A percentile compares a stretch with the other conserved stretches of the same genome.
phyloP scores from a whole-genome alignment of 164 flowering plant species.

The Euptelea pleiosperma region DNA sequence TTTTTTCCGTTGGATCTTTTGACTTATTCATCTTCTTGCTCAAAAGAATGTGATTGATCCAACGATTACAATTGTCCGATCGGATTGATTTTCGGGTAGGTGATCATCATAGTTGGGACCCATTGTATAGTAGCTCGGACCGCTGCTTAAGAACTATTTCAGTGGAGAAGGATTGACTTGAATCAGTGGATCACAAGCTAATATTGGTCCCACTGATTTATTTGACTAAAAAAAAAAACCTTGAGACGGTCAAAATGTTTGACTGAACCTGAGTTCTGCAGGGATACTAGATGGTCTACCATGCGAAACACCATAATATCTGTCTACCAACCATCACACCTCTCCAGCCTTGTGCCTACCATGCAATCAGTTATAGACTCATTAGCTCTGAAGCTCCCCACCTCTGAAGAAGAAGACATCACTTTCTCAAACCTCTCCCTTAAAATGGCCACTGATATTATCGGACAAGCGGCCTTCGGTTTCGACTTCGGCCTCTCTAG shows the following conservation, averaged over 20 bases:
- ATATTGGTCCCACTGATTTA: no score
- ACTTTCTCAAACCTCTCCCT: constrained; percentile 65
- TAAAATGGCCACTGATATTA: constrained; percentile 78
- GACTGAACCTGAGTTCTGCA: constrained; percentile 26
- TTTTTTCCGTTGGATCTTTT: no score
- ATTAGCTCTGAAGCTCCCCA: constrained; percentile 46
- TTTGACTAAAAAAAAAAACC: no score
- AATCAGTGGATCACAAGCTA: no score
- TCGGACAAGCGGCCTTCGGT: constrained; percentile 93
- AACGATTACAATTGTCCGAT: no score
- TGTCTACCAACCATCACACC: constrained; percentile 82
- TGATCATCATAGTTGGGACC: no score
- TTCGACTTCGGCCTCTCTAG: constrained; percentile 82
- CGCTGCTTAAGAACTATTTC: no score
- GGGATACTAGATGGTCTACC: constrained; percentile 82
- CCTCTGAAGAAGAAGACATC: constrained; percentile 38
- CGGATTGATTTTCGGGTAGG: no score
- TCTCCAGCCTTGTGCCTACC: constrained; percentile 69
- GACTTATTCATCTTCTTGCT: no score
- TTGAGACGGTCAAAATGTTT: constrained; percentile 1
- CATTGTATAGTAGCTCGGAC: no score
- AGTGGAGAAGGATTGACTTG: no score
- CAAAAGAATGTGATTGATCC: no score
- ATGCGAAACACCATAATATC: constrained; percentile 88
- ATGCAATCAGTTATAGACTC: constrained; percentile 74